Percentiles rank a stretch among this genome's conserved stretches.
These are phyloP conservation scores for Cyberlindnera sargentensis DNA, from an alignment of 805 yeast genomes.

Conservation along the genomic window DNA sequence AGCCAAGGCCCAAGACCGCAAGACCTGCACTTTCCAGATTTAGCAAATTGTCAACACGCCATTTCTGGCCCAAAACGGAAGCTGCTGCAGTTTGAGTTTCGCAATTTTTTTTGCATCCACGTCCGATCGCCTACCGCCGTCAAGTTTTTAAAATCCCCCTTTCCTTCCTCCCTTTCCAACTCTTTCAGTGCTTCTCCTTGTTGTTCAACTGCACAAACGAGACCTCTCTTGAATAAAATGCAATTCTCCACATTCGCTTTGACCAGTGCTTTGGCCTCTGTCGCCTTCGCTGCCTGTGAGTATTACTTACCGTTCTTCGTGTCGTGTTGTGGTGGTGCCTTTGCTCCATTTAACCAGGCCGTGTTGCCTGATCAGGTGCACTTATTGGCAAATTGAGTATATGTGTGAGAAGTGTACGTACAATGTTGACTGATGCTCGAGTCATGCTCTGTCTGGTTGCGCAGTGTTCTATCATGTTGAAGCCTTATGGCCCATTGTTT, in stretches of 20 bases:
- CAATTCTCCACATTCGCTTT: slow-evolving; percentile 48
- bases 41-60: slow-evolving; percentile 6
- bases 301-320: slow-evolving; percentile 10
- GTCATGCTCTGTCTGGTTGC: no score
- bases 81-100: slow-evolving; percentile 1
- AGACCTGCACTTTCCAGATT: slow-evolving; percentile 3
- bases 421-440: no score
- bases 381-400: no score
- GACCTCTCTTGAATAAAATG: slow-evolving; percentile 29
- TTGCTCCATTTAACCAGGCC: no score
- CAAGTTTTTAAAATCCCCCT: slow-evolving; percentile 9
- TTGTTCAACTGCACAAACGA: not conserved
- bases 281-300: slow-evolving; percentile 38
- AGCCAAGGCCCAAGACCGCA: not conserved
- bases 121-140: slow-evolving; percentile 1
- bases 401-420: no score
- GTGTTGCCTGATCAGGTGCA: no score
- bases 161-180: slow-evolving; percentile 1
- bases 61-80: slow-evolving; percentile 1
- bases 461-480: no score
- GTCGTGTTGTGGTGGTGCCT: not conserved
- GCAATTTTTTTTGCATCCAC: slow-evolving; percentile 2
- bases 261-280: slow-evolving; percentile 42
- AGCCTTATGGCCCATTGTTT: no score
- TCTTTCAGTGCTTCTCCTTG: not conserved